A percentile compares a stretch with the other conserved stretches of the same genome.
These are phyloP conservation scores for Fragilaria crotonensis DNA, from an alignment of 108 stramenopile species.

Conservation along the genomic window DNA sequence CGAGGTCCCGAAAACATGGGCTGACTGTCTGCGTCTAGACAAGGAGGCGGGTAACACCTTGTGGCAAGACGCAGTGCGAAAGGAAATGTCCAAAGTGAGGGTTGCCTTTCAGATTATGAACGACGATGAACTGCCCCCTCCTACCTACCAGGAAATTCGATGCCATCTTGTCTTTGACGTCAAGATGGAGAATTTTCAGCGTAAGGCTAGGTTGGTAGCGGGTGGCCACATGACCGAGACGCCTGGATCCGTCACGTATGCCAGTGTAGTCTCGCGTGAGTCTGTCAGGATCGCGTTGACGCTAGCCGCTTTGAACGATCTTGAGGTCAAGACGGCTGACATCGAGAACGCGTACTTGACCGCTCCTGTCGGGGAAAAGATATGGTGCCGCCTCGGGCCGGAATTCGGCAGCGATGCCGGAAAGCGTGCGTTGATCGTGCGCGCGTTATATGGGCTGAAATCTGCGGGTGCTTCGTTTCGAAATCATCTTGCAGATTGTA, in stretches of 20 bases:
- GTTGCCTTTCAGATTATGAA: too few relatives aligned
- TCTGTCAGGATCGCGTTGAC: too few relatives aligned
- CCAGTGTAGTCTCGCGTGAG: slow-evolving; percentile 18
- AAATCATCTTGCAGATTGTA: slow-evolving; percentile 19
- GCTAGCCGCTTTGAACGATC: slow-evolving; percentile 27
- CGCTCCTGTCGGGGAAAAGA: slow-evolving; percentile 19
- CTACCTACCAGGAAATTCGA: slow-evolving; percentile 19
- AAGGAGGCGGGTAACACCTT: slow-evolving; percentile 16
- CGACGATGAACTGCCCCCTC: not conserved
- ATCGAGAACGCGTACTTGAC: too few relatives aligned
- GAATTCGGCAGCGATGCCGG: too few relatives aligned
- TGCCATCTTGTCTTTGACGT: too few relatives aligned
- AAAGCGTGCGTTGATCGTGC: slow-evolving; percentile 13
- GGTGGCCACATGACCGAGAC: too few relatives aligned
- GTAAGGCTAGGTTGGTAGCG: slow-evolving; percentile 29
- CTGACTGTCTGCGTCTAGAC: slow-evolving; percentile 18
- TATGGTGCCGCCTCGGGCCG: slow-evolving; percentile 16
- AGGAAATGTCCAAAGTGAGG: too few relatives aligned
- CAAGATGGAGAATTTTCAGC: too few relatives aligned
- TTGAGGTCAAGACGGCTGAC: too few relatives aligned
- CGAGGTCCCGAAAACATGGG: slow-evolving; percentile 19
- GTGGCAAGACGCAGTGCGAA: slow-evolving; percentile 14
- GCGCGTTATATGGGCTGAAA: too few relatives aligned
- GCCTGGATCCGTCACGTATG: slow-evolving; percentile 13
- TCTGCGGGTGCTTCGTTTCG: slow-evolving; percentile 4